Base-by-base conservation (phyloP, 352 stramenopile genomes). In the Pythium dissimile region DNA sequence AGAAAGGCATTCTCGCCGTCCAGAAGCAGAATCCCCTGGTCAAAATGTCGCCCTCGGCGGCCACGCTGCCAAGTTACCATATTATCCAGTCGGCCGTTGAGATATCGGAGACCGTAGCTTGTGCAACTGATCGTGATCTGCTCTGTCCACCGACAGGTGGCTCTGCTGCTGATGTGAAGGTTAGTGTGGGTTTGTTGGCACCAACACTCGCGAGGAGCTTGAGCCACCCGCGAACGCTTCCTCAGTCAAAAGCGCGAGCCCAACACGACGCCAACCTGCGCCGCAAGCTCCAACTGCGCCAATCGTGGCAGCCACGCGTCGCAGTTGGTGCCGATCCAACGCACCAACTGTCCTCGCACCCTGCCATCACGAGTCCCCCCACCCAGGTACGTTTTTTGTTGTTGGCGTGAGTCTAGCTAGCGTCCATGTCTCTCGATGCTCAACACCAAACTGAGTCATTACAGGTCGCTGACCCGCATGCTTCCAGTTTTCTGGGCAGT, bases 281-380 rank as follows among this genome's bases (percentile, higher is more conserved):
- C 3, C 72, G 68, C 26, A 80, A 80, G 39, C 52, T 86, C 15
- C 79, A 80, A 32, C 66, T 89, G 0, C 75, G 77, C 39, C 74
- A 77, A 26, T 89, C 79, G 16, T 89, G 79, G 79, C 73, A 80
- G 42, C 66, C 69, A 15, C 62, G 56, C 2, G 41, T 60, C n/a
- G 38, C 61, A 3, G 18, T 60, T 3, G 11, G 18, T 23, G 39
- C 56, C 13, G 20, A 35, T 10, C 35, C 41, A 18, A 10, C 16
- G 2, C 58, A 64, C 21, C 21, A 55, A 13, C 55, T 41, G n/a
- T 23, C 28, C 9, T 27, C 51, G 28, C 48, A 15, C 20, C 18
- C 21, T 11, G 10, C 43, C 20, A 20, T 30, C 20, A 31, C 24
- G 28, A 20, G 7, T 35, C 27, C 30, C 9, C 5, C 21, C 5